These are phyloP conservation scores for Pyrus hybrid DNA, from an alignment of 331 rosid species.

Conservation along the genomic window DNA sequence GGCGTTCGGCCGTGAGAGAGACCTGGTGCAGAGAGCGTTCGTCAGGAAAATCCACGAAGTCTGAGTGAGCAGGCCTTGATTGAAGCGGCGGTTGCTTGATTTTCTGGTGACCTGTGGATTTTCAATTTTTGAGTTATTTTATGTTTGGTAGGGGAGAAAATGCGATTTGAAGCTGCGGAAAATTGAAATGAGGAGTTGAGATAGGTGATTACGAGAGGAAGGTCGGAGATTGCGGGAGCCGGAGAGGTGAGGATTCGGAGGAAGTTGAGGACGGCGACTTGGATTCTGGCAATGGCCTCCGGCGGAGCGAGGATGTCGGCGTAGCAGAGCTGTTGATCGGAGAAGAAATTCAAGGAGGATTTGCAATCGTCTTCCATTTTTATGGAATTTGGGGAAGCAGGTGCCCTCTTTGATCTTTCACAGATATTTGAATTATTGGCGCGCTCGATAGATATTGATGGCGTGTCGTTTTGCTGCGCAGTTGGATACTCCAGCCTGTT, in stretches of 20 bases:
- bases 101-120: conserved; percentile 52
- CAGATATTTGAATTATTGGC: background rate
- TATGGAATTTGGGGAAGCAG: background rate
- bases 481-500: too few species aligned
- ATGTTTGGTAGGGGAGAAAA: conserved; percentile 12
- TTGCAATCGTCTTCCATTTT: conserved; percentile 46
- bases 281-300: conserved; percentile 73
- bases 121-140: background rate
- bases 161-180: background rate
- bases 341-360: conserved; percentile 61
- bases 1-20: conserved; percentile 61
- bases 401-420: background rate
- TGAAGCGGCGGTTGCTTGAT: conserved; percentile 54
- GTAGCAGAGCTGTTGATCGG: conserved; percentile 68
- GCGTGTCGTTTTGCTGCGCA: background rate
- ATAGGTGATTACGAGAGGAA: conserved; percentile 47
- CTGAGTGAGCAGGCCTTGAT: conserved; percentile 50
- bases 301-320: conserved; percentile 67
- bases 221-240: conserved; percentile 68
- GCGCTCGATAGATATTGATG: background rate
- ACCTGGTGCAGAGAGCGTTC: conserved; percentile 51
- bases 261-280: conserved; percentile 77
- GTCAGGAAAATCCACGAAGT: conserved; percentile 63
- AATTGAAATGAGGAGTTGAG: background rate
- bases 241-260: conserved; percentile 61